phyloP scores from a whole-genome alignment of 495 filamentous ascomycete species.

The Penicillium simplicissimum region DNA sequence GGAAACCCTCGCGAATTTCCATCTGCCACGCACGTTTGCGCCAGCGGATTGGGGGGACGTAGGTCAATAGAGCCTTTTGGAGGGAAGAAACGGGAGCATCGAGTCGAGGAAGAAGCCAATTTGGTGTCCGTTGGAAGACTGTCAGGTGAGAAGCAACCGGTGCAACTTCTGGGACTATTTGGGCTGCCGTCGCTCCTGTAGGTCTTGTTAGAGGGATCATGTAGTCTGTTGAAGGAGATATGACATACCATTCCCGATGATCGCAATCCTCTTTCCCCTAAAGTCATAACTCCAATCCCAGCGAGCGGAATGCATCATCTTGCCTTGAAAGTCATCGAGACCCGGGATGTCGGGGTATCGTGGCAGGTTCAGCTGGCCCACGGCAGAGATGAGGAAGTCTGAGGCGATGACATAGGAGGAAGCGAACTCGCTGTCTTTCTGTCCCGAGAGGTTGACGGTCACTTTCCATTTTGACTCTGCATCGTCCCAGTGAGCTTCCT shows the following conservation, averaged over 20 bases:
- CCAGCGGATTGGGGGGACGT: conserved; percentile 47
- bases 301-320: conserved; percentile 55
- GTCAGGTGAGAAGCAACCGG: conserved; percentile 55
- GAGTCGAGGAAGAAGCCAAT: conserved; percentile 59
- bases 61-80: conserved; percentile 38
- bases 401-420: conserved; percentile 47
- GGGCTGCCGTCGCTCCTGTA: conserved; percentile 67
- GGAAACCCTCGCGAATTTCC: conserved; percentile 49
- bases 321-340: conserved; percentile 55
- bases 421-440: conserved; percentile 48
- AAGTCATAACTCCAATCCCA: conserved; percentile 54
- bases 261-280: conserved; percentile 50
- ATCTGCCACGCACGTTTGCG: conserved; percentile 48
- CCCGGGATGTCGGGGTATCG: conserved; percentile 60
- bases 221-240: conserved; percentile 20
- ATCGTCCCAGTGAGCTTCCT: conserved; percentile 59
- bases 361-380: conserved; percentile 64
- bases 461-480: conserved; percentile 55
- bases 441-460: conserved; percentile 41
- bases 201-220: conserved; percentile 29
- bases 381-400: conserved; percentile 63
- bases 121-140: conserved; percentile 68
- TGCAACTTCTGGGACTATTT: conserved; percentile 67
- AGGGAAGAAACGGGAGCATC: conserved; percentile 44
- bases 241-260: conserved; percentile 54